These are phyloP conservation scores for Xylaria sp. DNA, from an alignment of 2,329 filamentous ascomycete genomes.

Conservation along the genomic window DNA sequence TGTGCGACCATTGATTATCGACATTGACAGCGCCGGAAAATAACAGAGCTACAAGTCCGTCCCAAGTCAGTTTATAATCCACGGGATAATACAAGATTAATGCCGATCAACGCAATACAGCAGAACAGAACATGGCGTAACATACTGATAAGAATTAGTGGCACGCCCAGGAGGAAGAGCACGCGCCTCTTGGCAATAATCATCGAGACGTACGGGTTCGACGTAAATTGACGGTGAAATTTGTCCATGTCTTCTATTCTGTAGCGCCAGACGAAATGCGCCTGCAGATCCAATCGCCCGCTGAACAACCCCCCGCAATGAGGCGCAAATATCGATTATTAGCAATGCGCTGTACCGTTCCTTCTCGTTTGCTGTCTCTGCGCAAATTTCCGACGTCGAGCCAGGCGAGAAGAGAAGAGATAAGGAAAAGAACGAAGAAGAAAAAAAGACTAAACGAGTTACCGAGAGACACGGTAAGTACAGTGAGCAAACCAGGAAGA, in stretches of 20 bases:
- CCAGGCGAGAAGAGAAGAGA: slow-evolving; percentile 6
- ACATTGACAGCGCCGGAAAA: slow-evolving; percentile 33
- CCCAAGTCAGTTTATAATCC: slow-evolving; percentile 12
- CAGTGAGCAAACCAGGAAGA: neutral
- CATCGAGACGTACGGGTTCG: slow-evolving; percentile 27
- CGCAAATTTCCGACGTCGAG: slow-evolving; percentile 20
- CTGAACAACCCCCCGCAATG: slow-evolving; percentile 25
- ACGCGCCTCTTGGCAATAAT: slow-evolving; percentile 34
- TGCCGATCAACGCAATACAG: neutral
- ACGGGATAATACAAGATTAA: neutral
- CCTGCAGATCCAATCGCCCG: slow-evolving; percentile 15
- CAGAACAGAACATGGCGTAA: neutral
- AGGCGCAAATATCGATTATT: neutral
- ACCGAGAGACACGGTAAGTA: neutral
- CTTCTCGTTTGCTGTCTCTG: slow-evolving; percentile 13
- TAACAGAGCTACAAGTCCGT: slow-evolving; percentile 24
- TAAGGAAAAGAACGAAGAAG: slow-evolving; percentile 1
- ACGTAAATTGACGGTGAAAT: slow-evolving; percentile 30
- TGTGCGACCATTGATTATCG: slow-evolving; percentile 35
- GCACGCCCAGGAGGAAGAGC: slow-evolving; percentile 32
- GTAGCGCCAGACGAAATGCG: slow-evolving; percentile 10
- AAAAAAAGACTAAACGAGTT: slow-evolving; percentile 7
- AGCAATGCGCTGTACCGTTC: slow-evolving; percentile 5
- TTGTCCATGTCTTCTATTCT: slow-evolving; percentile 29
- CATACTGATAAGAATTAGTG: slow-evolving; percentile 33